Evolutionary conservation across 2,329 filamentous ascomycete species (phyloP), one percentile per base, ranked within the genome.

Genomic region (Paracamarosporium sp.): DNA sequence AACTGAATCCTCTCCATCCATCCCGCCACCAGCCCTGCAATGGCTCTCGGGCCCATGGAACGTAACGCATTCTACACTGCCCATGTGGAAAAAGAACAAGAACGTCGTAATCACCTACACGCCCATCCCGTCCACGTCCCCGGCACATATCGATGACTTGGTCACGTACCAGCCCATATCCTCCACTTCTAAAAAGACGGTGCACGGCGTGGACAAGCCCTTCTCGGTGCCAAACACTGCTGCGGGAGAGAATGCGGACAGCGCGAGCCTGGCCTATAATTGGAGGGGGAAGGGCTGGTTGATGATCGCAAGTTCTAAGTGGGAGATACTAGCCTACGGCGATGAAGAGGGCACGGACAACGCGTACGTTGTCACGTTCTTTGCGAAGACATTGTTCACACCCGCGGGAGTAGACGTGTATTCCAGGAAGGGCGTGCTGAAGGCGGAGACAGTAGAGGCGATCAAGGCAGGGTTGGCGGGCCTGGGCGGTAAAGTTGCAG

Each of bases 391-490:
- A 24, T 65, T 93, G 43, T 96, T 96, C 66, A 95, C 92, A 6
- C 89, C 90, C 61, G 90, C 92, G 55, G 92, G 92, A 0, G 69
- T 96, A 28, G 92, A 96, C 76, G 76, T 96, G 9, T 95, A 94
- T 75, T 88, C 86, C 44, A 83, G 90, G 65, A 81, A 83, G 15
- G 82, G 78, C 50, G 84, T 83, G 60, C 62, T 92, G 61, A 83
- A 81, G 53, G 78, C 83, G 55, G 83, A 80, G 70, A 85, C 87
- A 52, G 81, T 88, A 36, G 78, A 76, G 48, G 80, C 72, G 25
- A 85, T 94, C 59, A 81, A 85, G 71, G 75, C 76, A 41, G 85
- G 81, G 31, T 71, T 91, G 63, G 79, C 76, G 50, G 76, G 72
- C 9, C 62, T 90, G 60, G 80, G 83, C 46, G 73, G 74, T 22